Evolutionary conservation across 208 protist genomes (phyloP).

Genomic region (Herpetomonas muscarum): DNA sequence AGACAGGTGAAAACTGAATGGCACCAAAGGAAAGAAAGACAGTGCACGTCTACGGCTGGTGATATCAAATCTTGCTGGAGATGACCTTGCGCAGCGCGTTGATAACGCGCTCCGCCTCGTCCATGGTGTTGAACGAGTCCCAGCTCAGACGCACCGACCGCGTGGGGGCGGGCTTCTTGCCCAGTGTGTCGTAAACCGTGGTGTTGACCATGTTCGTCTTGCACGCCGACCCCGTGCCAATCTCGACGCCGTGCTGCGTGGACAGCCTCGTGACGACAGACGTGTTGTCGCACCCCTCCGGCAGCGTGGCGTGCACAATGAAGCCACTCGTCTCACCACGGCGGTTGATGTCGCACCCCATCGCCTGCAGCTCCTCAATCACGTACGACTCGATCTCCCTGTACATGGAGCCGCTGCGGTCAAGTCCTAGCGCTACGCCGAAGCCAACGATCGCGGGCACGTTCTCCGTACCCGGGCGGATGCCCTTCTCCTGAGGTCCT

Average conservation of each 20-base stretch:
- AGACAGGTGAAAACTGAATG: neutral
- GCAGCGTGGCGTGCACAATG: conserved; percentile 79
- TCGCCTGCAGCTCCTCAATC: conserved; percentile 40
- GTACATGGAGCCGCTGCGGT: conserved; percentile 57
- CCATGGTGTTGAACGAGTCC: conserved; percentile 61
- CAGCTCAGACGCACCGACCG: conserved; percentile 73
- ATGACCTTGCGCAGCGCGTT: conserved; percentile 38
- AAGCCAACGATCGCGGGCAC: conserved; percentile 75
- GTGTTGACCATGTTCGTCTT: conserved; percentile 68
- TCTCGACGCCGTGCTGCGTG: conserved; percentile 65
- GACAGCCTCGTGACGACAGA: conserved; percentile 68
- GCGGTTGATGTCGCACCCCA: conserved; percentile 75
- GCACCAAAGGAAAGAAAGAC: conserved; percentile 4
- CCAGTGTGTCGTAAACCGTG: conserved; percentile 77
- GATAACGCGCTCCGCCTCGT: conserved; percentile 52
- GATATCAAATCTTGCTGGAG: neutral
- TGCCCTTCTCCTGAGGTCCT: conserved; percentile 64
- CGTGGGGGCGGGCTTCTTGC: conserved; percentile 41
- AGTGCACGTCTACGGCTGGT: neutral
- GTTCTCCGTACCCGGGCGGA: conserved; percentile 81
- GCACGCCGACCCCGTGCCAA: conserved; percentile 78
- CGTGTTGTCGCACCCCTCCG: conserved; percentile 61
- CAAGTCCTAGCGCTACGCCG: conserved; percentile 49
- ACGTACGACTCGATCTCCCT: conserved; percentile 55
- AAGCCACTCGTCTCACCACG: conserved; percentile 75